Conservation (phyloP, 345 rosid species). For the Eucalyptus erythrocorys region DNA sequence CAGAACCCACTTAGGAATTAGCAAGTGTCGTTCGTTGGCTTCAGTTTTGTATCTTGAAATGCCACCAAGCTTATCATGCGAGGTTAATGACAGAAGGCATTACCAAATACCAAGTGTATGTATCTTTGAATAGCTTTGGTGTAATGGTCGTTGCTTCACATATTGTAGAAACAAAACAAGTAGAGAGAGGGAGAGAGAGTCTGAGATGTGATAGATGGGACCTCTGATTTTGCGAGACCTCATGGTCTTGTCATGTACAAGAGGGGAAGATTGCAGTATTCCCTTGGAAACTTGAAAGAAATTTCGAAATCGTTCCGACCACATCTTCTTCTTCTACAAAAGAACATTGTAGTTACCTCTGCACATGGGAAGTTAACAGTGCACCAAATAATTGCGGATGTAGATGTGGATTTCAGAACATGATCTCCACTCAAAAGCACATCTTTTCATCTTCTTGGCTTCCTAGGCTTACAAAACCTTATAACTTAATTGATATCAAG, state of each 20-base stretch:
- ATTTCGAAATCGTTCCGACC: neutral
- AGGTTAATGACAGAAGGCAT: neutral
- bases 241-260: constrained; percentile 7
- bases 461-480: neutral
- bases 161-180: neutral
- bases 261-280: neutral
- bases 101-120: neutral
- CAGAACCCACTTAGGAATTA: neutral
- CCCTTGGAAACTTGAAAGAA: neutral
- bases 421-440: neutral
- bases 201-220: constrained; percentile 15
- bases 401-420: neutral
- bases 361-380: neutral
- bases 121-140: neutral
- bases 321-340: neutral
- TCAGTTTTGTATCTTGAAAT: neutral
- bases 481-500: neutral
- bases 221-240: constrained; percentile 2
- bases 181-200: neutral
- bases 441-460: neutral
- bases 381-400: neutral
- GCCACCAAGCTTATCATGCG: neutral
- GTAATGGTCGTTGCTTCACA: neutral
- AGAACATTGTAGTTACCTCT: neutral
- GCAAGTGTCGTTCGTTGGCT: neutral